A percentile compares a stretch with the other conserved stretches of the same genome.
Conservation (phyloP, 805 yeast species). For the Lachancea meyersii region DNA sequence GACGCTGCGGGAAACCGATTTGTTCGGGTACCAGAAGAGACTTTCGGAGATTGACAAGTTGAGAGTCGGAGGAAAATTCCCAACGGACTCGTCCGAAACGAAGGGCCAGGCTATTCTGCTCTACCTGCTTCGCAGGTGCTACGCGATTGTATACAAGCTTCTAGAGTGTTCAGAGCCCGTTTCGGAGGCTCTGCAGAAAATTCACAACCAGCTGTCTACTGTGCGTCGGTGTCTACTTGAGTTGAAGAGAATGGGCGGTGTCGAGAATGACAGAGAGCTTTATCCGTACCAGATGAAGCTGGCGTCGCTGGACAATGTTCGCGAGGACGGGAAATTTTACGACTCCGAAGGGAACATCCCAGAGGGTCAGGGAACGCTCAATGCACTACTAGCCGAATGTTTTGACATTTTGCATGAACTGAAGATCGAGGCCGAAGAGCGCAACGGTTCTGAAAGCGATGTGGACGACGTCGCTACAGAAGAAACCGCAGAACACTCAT, state of each 20-base stretch:
- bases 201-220: conserved; percentile 89
- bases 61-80: conserved; percentile 58
- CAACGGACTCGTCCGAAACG: conserved; percentile 32
- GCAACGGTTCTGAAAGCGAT: conserved; percentile 33
- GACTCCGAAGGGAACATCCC: conserved; percentile 85
- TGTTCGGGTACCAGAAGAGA: conserved; percentile 72
- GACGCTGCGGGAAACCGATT: conserved; percentile 95
- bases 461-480: conserved; percentile 8
- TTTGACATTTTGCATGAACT: conserved; percentile 90
- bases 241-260: conserved; percentile 87
- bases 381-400: conserved; percentile 86
- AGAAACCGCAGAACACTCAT: background rate
- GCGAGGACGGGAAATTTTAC: conserved; percentile 83
- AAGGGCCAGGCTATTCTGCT: conserved; percentile 59
- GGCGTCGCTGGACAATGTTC: conserved; percentile 78
- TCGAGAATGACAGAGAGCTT: conserved; percentile 78
- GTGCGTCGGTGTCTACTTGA: conserved; percentile 86
- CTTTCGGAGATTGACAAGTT: conserved; percentile 68
- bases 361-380: conserved; percentile 96
- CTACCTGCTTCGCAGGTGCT: conserved; percentile 82
- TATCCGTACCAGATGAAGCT: conserved; percentile 95
- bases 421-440: conserved; percentile 74
- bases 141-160: conserved; percentile 81
- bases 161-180: conserved; percentile 93
- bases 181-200: conserved; percentile 84